Evolutionary conservation across 495 filamentous ascomycete species (phyloP), one percentile per base, ranked within the genome.

Genomic region (Tuber brumale): DNA sequence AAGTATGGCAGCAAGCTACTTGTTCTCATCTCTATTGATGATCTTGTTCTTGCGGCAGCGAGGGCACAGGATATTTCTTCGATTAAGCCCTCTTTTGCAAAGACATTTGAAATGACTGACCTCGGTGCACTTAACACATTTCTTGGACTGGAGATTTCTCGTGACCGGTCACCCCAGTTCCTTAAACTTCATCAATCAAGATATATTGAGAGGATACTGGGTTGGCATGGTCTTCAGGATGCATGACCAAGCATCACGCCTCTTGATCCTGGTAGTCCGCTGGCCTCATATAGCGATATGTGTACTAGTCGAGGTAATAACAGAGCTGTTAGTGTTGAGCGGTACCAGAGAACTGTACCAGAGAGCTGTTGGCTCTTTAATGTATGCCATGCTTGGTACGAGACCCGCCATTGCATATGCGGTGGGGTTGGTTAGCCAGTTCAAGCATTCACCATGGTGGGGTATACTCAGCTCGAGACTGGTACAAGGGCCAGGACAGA

Each of bases 141-240:
- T n/a, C 7, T n/a, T 0, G 21, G 21, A 0, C 6, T 51, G 5
- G 21, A 51, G 14, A 51, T 51, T 9, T 4, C 7, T 8, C 16
- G 48, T 23, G 5, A 51, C 2, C 48, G 7, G 23, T n/a, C n/a
- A n/a, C 21, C 1, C 19, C 7, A n/a, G 5, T 0, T n/a, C 9
- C 1, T 51, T 0, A 23, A 0, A 0, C 0, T 51, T 9, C 0
- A 23, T 9, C 21, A 51, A 10, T 6, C 2, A 2, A 23, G 10
- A 3, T 51, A 51, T 51, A 51, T 51, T 10, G 48, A 51, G 0
- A 3, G 3, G 14, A 51, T 51, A 4, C 1, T 51, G 5, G 9
- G 5, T 2, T 3, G 21, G 21, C 23, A n/a, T n/a, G 23, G 23
- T 0, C 21, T 51, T 19, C 6, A 51, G 2, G 9, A 23, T n/a